A percentile compares a stretch with the other conserved stretches of the same genome.
Conservation (phyloP, 208 protist genomes). For the Trypanosoma mega region DNA sequence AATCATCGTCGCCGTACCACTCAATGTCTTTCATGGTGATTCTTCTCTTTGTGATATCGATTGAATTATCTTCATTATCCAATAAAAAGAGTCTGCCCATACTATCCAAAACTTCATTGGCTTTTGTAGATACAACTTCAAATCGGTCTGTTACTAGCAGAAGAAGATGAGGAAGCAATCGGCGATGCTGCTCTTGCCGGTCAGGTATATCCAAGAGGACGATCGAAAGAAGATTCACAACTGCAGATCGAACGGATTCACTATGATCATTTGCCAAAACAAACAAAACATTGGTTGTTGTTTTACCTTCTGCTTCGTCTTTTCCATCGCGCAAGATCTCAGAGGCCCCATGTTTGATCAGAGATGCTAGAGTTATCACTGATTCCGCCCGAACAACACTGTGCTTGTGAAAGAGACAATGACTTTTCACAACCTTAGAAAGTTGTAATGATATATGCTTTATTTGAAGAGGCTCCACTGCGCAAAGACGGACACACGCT, state of each 20-base stretch:
- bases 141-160: conserved; percentile 75
- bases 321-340: conserved; percentile 65
- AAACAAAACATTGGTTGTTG: conserved; percentile 58
- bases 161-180: conserved; percentile 80
- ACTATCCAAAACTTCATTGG: conserved; percentile 45
- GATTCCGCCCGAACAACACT: conserved; percentile 69
- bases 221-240: conserved; percentile 54
- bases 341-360: conserved; percentile 71
- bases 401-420: conserved; percentile 86
- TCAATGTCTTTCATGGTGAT: conserved; percentile 91
- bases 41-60: conserved; percentile 73
- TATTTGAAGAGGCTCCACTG: conserved; percentile 73
- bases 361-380: conserved; percentile 46
- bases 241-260: conserved; percentile 62
- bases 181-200: conserved; percentile 74
- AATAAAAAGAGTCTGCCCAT: conserved; percentile 77
- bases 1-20: conserved; percentile 91
- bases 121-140: conserved; percentile 46
- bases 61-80: conserved; percentile 90
- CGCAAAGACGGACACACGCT: conserved; percentile 60
- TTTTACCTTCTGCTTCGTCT: conserved; percentile 62
- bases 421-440: conserved; percentile 60
- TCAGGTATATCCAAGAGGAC: conserved; percentile 78
- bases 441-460: conserved; percentile 62
- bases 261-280: conserved; percentile 84